Percentiles rank a stretch among this genome's conserved stretches.
Conservation (phyloP, 345 rosid species). For the Melastoma malabathricum region DNA sequence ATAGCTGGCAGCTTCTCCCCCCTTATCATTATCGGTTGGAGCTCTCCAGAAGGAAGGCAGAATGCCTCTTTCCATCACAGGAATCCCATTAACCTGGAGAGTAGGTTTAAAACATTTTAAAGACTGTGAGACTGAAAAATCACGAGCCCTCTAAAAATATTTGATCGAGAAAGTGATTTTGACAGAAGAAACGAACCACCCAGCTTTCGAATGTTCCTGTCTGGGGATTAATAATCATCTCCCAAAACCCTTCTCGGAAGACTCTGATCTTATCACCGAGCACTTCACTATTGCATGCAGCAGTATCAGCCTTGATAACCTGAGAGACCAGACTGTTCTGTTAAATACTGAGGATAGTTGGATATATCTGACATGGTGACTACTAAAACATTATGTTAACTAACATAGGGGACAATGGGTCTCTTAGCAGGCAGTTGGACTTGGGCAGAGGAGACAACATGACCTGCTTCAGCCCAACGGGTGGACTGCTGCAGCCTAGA, state of each 20-base stretch:
- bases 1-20: constrained; percentile 67
- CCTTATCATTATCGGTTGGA: constrained; percentile 91
- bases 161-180: constrained; percentile 2
- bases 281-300: constrained; percentile 30
- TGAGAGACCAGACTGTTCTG: constrained; percentile 15
- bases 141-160: neutral
- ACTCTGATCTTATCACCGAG: constrained; percentile 41
- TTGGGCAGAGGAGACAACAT: constrained; percentile 67
- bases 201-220: constrained; percentile 67
- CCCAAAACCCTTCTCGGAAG: constrained; percentile 49
- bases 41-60: constrained; percentile 96
- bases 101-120: constrained; percentile 1
- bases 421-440: constrained; percentile 54
- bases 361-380: neutral
- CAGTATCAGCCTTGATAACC: constrained; percentile 39
- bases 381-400: constrained; percentile 5
- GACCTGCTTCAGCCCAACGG: constrained; percentile 74
- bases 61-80: constrained; percentile 57
- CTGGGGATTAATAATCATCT: constrained; percentile 41
- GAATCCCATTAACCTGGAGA: constrained; percentile 60
- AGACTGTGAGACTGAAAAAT: constrained; percentile 1
- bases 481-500: constrained; percentile 45
- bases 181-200: constrained; percentile 41
- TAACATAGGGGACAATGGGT: constrained; percentile 51
- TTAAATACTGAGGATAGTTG: constrained; percentile 1